Base-by-base conservation (phyloP, 768 basidiomycete species). In the Dioszegia hungarica region DNA sequence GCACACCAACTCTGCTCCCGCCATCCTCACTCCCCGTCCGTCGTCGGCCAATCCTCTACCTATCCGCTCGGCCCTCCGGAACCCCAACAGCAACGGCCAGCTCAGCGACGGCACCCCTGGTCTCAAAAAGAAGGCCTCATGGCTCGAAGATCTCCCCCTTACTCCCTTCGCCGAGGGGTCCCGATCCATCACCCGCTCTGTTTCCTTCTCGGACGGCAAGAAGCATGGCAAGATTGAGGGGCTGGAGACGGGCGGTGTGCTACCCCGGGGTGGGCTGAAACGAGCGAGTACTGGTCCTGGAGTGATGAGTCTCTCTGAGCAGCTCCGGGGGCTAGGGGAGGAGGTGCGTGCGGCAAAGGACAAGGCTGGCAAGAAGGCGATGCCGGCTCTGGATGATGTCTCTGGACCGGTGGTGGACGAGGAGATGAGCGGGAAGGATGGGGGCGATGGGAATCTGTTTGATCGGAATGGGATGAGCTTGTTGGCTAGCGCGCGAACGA, bases 131-230 rank as follows among this genome's bases (percentile, higher is more conserved):
- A 56, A 61, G 9, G 49, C 67, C 4, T 62, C 60, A 20, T 72
- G 64, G 64, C 59, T 63, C 9, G 63, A 62, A 25, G 63, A 61
- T 14, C 27, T 65, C n/a, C 64, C 67, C 12, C 67, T 68, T 2
- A 60, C 57, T 1, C 54, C 60, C 12, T 51, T 51, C 11, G 56
- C 22, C 17, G 36, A 36, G 27, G 45, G 56, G 3, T 31, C 25
- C 6, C 39, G 57, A n/a, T 45, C 36, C 5, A 47, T 58, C 1
- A 70, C 64, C 34, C 56, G 77, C n/a, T 74, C 70, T 39, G 94
- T 99, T 56, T 94, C 90, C 75, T 99, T 99, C 78, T 95, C 92
- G 24, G 95, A 99, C 72, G 95, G 95, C 5, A 87, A 85, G 72
- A 82, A 82, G 59, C 86, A 87, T 29, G 93, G 94, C 1, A 90